Percentiles rank a stretch among this genome's conserved stretches.
Conservation (phyloP, 2,329 filamentous ascomycete species). For the Botrytis paeoniae region DNA sequence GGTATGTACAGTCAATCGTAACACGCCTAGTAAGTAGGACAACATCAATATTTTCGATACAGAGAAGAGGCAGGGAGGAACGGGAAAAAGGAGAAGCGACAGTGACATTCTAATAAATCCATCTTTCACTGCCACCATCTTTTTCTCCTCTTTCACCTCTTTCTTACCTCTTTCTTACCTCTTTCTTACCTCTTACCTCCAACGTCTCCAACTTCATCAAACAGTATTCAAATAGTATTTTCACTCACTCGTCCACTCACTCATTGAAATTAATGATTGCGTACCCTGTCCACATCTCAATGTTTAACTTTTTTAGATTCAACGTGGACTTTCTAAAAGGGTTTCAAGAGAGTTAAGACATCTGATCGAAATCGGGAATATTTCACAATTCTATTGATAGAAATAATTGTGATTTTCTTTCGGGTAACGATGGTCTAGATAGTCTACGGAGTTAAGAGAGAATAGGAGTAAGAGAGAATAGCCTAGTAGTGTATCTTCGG, state of each 20-base stretch:
- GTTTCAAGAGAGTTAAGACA: neutral
- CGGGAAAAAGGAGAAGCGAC: neutral
- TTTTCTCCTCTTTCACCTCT: neutral
- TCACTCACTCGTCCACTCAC: neutral
- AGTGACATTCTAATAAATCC: neutral
- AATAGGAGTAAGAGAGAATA: too few species aligned
- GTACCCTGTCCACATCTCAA: neutral
- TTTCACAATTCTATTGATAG: constrained; percentile 18
- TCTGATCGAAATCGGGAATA: constrained; percentile 1
- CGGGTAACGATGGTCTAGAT: neutral
- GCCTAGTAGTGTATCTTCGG: neutral
- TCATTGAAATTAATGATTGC: constrained; percentile 4
- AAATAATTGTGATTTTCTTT: neutral
- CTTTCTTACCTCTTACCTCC: neutral
- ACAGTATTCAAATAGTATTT: neutral
- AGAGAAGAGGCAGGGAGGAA: neutral
- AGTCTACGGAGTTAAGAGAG: neutral
- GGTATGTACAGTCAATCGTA: neutral
- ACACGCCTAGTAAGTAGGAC: neutral
- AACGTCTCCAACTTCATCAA: neutral
- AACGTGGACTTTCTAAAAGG: neutral
- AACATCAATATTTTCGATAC: neutral
- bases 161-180: neutral
- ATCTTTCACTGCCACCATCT: neutral
- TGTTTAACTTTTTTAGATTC: neutral